phyloP scores from a whole-genome alignment of 2,329 filamentous ascomycete genomes.

The Pseudocercospora fijiensis region DNA sequence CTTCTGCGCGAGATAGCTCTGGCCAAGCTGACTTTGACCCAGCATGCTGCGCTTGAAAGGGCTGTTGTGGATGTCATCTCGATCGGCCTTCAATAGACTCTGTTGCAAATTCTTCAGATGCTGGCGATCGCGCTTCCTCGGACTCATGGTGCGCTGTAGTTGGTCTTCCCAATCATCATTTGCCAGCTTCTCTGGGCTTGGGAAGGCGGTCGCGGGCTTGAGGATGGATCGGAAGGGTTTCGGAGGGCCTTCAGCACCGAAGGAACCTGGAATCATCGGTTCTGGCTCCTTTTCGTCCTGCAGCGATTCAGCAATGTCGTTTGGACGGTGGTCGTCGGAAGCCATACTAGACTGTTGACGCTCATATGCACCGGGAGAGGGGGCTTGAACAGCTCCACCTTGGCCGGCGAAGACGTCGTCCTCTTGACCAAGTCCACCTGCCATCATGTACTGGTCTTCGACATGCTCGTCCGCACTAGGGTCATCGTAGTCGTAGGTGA shows the following conservation, averaged over 20 bases:
- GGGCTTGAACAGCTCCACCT: conserved; percentile 35
- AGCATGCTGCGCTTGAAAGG: conserved; percentile 60
- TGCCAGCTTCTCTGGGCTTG: conserved; percentile 57
- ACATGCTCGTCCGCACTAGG: conserved; percentile 36
- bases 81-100: conserved; percentile 50
- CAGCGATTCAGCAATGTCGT: conserved; percentile 59
- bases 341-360: conserved; percentile 35
- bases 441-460: conserved; percentile 45
- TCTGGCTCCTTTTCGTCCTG: conserved; percentile 49
- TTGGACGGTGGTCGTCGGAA: conserved; percentile 39
- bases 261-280: conserved; percentile 77
- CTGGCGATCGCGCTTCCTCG: conserved; percentile 83
- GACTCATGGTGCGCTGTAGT: conserved; percentile 89
- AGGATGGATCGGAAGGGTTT: conserved; percentile 56
- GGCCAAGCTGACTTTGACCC: conserved; percentile 40
- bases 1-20: conserved; percentile 37
- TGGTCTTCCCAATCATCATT: conserved; percentile 90
- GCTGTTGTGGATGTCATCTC: conserved; percentile 37
- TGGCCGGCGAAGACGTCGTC: conserved; percentile 29
- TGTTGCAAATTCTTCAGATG: conserved; percentile 66
- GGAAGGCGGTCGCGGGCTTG: conserved; percentile 44
- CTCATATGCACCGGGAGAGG: conserved; percentile 31
- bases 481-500: conserved; percentile 56
- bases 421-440: conserved; percentile 25
- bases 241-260: conserved; percentile 64